A percentile compares a stretch with the other conserved stretches of the same genome.
Conservation (phyloP, 352 stramenopile species). For the Hyphochytrium catenoides region DNA sequence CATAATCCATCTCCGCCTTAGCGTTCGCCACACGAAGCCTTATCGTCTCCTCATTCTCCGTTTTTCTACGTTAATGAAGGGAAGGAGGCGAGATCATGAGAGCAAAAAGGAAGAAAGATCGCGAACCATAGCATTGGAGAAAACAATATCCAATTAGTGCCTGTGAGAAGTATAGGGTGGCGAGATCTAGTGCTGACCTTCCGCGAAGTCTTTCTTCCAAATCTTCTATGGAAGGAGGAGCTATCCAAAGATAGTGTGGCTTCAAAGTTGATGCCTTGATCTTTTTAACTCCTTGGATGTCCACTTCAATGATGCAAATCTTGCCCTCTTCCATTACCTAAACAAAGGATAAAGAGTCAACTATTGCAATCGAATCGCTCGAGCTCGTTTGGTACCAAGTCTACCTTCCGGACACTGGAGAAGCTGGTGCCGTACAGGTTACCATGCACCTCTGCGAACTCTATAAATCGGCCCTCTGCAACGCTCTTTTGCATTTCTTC, state of each 20-base stretch:
- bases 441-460: conserved; percentile 89
- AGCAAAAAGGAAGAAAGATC: conserved; percentile 4
- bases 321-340: conserved; percentile 65
- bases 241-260: conserved; percentile 87
- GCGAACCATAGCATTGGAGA: background rate
- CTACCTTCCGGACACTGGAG: conserved; percentile 50
- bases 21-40: conserved; percentile 75
- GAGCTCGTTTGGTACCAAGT: conserved; percentile 1
- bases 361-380: background rate
- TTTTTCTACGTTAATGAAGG: conserved; percentile 18
- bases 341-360: background rate
- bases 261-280: conserved; percentile 66
- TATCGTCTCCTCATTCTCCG: conserved; percentile 90
- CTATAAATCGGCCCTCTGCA: conserved; percentile 78
- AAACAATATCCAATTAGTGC: background rate
- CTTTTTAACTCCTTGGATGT: conserved; percentile 87
- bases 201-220: conserved; percentile 81
- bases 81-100: background rate
- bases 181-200: conserved; percentile 14
- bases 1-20: conserved; percentile 71
- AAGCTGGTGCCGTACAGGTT: conserved; percentile 94
- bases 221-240: conserved; percentile 76
- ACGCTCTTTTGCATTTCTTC: conserved; percentile 81
- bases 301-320: conserved; percentile 97
- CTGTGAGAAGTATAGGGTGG: background rate